Base-by-base conservation (phyloP, 345 rosid species). In the Lepidium sativum region DNA sequence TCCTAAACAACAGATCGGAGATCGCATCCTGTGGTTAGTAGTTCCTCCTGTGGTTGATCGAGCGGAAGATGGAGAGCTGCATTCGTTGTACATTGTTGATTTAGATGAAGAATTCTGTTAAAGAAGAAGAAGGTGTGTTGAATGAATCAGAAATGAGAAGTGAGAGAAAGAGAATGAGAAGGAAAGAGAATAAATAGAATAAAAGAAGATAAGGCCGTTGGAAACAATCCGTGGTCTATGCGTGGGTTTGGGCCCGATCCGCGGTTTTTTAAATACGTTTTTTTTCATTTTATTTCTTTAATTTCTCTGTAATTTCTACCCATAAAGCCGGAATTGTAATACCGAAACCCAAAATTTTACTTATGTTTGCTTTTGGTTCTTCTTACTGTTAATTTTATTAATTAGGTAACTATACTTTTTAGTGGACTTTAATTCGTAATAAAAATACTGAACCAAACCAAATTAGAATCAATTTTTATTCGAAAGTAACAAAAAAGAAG, bases 1-100 rank as follows among this genome's bases (percentile, higher is more conserved):
- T 25, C 72, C 72, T 75, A 85, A 75, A 49, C 87, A 83, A 21
- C 82, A 72, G 13, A 85, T 68, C 20, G 83, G 74, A 21, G 83
- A 73, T 51, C 79, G n/a, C 25, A 53, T 29, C 14, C 62, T 43
- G 52, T 60, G 67, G 6, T 2, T 6, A 1, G 37, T 23, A 2
- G 13, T 45, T 31, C 37, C 47, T 41, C 50, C 27, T 23, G 50
- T 63, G 6, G 70, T 50, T 44, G 77, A 34, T 45, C 73, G 54
- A 2, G 65, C 55, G 48, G 74, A 57, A 10, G 89, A 82, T 0
- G 85, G 78, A 49, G 83, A 71, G 29, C 0, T 60, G 17, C 65
- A 72, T 43, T 73, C 81, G 25, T 42, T 61, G 56, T 61, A 20
- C 69, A 77, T 78, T 42, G 8, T 50, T 18, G 59, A 54, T 63